A percentile compares a stretch with the other conserved stretches of the same genome.
These are phyloP conservation scores for Aspergillus clavatus DNA, from an alignment of 2,329 filamentous ascomycete genomes.

Conservation along the genomic window DNA sequence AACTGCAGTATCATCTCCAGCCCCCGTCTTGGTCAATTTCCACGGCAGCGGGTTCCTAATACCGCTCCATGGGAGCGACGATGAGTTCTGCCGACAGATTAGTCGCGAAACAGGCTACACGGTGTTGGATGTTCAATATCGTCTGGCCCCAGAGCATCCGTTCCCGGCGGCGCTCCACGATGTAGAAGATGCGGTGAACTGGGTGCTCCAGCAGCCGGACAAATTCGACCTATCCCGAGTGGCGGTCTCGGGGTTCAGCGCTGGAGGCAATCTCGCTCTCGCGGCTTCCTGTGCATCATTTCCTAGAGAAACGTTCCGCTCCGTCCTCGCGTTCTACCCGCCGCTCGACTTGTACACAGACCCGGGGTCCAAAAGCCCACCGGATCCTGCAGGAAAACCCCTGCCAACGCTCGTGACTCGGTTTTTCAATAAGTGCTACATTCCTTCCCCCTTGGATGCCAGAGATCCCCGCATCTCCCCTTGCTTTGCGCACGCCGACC, in stretches of 20 bases:
- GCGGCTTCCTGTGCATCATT: constrained; percentile 27
- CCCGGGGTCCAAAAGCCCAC: constrained; percentile 18
- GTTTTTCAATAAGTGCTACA: constrained; percentile 29
- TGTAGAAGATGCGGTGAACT: constrained; percentile 37
- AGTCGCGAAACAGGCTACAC: constrained; percentile 24
- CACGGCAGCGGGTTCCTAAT: constrained; percentile 34
- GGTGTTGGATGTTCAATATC: constrained; percentile 38
- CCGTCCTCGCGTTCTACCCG: constrained; percentile 33
- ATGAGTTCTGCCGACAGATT: constrained; percentile 27
- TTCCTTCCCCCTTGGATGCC: constrained; percentile 20
- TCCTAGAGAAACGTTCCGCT: constrained; percentile 27
- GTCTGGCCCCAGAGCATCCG: constrained; percentile 37
- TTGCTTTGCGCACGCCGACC: constrained; percentile 20
- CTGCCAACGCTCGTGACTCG: constrained; percentile 22
- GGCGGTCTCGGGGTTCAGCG: constrained; percentile 41
- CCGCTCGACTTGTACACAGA: constrained; percentile 21
- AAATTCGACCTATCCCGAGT: constrained; percentile 32
- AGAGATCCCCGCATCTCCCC: constrained; percentile 33
- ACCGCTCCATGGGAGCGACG: constrained; percentile 28
- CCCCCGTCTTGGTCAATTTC: constrained; percentile 31
- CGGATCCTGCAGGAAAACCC: constrained; percentile 16
- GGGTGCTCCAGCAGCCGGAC: constrained; percentile 30
- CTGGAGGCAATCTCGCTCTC: constrained; percentile 40
- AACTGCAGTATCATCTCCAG: constrained; percentile 13
- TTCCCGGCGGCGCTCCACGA: constrained; percentile 41